Evolutionary conservation across 208 protist species (phyloP).

Genomic region (Plasmodiophora brassicae): DNA sequence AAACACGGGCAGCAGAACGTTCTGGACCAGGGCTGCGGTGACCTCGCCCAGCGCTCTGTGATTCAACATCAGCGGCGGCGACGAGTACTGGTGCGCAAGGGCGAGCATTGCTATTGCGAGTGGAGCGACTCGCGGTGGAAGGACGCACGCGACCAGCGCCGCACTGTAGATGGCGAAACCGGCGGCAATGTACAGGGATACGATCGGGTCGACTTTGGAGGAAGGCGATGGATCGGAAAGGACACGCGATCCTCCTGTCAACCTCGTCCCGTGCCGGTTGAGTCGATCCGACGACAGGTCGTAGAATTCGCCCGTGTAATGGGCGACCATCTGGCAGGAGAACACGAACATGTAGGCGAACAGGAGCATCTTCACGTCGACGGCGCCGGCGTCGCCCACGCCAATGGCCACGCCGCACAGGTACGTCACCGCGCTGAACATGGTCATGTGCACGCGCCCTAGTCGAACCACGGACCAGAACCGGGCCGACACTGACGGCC

Average conservation of each 20-base stretch:
- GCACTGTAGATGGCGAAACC: background rate
- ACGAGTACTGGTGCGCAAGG: background rate
- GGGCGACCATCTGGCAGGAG: conserved; percentile 5
- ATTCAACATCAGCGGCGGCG: background rate
- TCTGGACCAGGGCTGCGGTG: background rate
- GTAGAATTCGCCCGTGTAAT: conserved; percentile 13
- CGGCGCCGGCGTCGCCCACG: background rate
- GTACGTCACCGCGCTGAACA: background rate
- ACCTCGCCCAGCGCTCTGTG: conserved; percentile 3
- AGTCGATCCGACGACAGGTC: conserved; percentile 5
- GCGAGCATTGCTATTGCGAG: background rate
- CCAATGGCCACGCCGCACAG: background rate
- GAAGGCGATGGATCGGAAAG: background rate
- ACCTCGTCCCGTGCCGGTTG: background rate
- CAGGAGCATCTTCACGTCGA: background rate
- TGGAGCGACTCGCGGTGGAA: background rate
- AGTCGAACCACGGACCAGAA: background rate
- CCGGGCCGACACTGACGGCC: background rate
- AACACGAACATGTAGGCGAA: background rate
- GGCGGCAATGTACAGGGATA: background rate
- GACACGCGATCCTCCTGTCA: background rate
- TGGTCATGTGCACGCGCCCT: background rate
- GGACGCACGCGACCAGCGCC: background rate
- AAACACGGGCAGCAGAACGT: conserved; percentile 3
- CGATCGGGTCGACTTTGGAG: background rate